Evolutionary conservation across 306 rosid genomes (phyloP).

Genomic region (Trifolium subterraneum): DNA sequence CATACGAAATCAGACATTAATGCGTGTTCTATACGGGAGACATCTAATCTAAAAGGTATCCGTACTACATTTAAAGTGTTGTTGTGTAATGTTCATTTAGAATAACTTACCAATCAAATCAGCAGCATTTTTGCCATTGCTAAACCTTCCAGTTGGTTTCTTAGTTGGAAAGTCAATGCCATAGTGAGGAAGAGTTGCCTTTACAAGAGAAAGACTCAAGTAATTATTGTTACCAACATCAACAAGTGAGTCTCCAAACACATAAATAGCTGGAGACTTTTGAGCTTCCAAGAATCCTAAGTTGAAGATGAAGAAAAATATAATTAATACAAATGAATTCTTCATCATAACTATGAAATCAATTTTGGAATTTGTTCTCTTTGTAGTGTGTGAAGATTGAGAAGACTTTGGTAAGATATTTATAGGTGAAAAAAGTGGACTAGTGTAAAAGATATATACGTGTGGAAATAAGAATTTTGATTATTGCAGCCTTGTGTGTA

Average conservation of each 20-base stretch:
- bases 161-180: conserved; percentile 71
- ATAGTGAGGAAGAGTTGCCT: conserved; percentile 65
- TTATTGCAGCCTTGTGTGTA: not conserved
- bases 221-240: conserved; percentile 88
- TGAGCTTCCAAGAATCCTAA: conserved; percentile 52
- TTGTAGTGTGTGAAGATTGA: not conserved
- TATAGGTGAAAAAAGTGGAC: conserved; percentile 17
- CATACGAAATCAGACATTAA: too few relatives aligned
- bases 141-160: conserved; percentile 65
- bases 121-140: conserved; percentile 81
- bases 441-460: conserved; percentile 30
- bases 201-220: conserved; percentile 53
- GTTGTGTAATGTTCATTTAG: not conserved
- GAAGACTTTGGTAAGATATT: conserved; percentile 14
- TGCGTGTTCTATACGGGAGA: too few relatives aligned
- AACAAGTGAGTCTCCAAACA: conserved; percentile 81
- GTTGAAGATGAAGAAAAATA: conserved; percentile 34
- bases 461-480: conserved; percentile 46
- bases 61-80: too few relatives aligned
- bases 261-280: conserved; percentile 62
- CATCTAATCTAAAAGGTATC: too few relatives aligned
- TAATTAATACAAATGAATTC: conserved; percentile 5
- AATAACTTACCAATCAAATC: conserved; percentile 61
- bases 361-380: conserved; percentile 5
- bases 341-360: conserved; percentile 1